A percentile compares a stretch with the other conserved stretches of the same genome.
phyloP scores from a whole-genome alignment of 805 yeast species.

The Ogataea siamensis region DNA sequence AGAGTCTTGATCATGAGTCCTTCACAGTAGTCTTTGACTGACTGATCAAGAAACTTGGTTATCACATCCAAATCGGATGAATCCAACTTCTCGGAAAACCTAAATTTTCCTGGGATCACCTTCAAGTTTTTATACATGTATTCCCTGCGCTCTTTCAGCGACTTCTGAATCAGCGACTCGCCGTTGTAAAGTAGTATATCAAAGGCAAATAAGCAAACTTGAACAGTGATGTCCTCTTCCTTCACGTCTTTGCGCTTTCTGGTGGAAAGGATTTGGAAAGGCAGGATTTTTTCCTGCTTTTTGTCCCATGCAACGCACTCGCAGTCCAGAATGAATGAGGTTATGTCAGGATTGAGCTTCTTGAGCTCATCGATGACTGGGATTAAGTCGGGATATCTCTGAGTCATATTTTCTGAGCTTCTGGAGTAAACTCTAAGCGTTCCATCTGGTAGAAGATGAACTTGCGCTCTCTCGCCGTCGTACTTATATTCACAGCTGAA shows the following conservation, averaged over 20 bases:
- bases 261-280: slow-evolving; percentile 90
- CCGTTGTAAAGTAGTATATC: slow-evolving; percentile 78
- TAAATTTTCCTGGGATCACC: slow-evolving; percentile 72
- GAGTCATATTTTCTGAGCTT: slow-evolving; percentile 96
- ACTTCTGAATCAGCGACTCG: slow-evolving; percentile 60
- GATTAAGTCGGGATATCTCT: slow-evolving; percentile 87
- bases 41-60: slow-evolving; percentile 80
- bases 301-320: slow-evolving; percentile 98
- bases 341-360: slow-evolving; percentile 33
- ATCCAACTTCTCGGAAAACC: slow-evolving; percentile 73
- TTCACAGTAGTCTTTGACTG: slow-evolving; percentile 87
- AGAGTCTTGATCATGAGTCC: slow-evolving; percentile 94
- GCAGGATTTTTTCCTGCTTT: slow-evolving; percentile 72
- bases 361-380: slow-evolving; percentile 55
- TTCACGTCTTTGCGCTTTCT: slow-evolving; percentile 93
- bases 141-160: slow-evolving; percentile 70
- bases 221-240: slow-evolving; percentile 81
- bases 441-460: slow-evolving; percentile 70
- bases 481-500: slow-evolving; percentile 97
- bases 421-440: slow-evolving; percentile 79
- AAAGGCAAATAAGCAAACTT: slow-evolving; percentile 90
- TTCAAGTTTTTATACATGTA: slow-evolving; percentile 54
- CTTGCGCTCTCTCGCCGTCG: slow-evolving; percentile 97
- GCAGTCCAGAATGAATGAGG: slow-evolving; percentile 80
- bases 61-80: slow-evolving; percentile 71